Base-by-base conservation (phyloP, 2,329 filamentous ascomycete species). In the Penicillium sp. region DNA sequence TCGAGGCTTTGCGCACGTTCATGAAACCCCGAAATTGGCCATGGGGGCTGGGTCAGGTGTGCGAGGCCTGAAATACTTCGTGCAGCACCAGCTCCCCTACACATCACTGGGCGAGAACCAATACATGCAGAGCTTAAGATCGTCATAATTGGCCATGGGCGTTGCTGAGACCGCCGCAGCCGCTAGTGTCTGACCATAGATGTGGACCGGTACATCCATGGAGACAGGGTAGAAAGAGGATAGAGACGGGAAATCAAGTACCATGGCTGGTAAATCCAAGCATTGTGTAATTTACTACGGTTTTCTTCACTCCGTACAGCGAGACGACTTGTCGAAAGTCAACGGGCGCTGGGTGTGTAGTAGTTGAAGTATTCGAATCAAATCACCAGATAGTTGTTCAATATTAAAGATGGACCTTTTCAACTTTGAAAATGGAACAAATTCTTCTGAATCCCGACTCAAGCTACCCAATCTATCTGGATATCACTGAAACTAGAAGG, bases 181-280 rank as follows among this genome's bases (percentile, higher is more conserved):
- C 46, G 34, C 51, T 54, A 50, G 51, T n/a, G 46, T 40, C 32
- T 34, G 46, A 50, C 46, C 27, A 53, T 50, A 54, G 21, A 24
- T 45, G 29, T 34, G 29, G 18, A 54, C 29, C 39, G 46, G 50
- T 27, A 50, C 29, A 34, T 24, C 22, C 27, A 45, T 14, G 39
- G 21, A 18, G 24, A 32, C 40, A 50, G 24, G 40, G 34, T 29
- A 40, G 16, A 4, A 4, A 16, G 16, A 40, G 21, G 38, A 21
- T 4, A 8, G 16, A 21, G 38, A 40, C 7, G n/a, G 7, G 10
- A n/a, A 9, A 21, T 11, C 38, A 21, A 40, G 10, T 2, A 16
- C 5, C n/a, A 40, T 16, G 14, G n/a, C 36, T 16, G 10, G 7
- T 39, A 16, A 16, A 4, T 16, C 13, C 14, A 31, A n/a, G 22